Base-by-base conservation (phyloP, 1,284 basidiomycete species). In the Rhodotorula sp. region DNA sequence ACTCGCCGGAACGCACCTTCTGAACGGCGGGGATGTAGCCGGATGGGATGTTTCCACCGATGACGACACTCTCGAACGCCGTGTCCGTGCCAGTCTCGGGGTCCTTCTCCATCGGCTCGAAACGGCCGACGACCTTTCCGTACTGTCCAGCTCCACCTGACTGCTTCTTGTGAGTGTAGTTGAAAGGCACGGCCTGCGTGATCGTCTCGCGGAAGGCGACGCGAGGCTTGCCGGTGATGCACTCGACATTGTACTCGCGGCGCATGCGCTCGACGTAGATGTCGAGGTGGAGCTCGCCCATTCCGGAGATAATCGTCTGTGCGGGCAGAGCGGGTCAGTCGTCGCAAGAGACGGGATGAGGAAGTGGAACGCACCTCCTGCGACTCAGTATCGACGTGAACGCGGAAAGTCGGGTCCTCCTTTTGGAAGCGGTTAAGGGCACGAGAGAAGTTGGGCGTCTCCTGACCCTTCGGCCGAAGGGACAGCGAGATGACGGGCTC, bases 231-330 rank as follows among this genome's bases (percentile, higher is more conserved):
- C 96, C 95, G 3, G 95, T 98, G 17, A 88, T 86, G 79, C 94
- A 97, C 47, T 92, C 88, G 34, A 95, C 92, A 73, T 91, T 92
- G 83, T 99, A 99, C 82, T 99, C 96, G 69, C 96, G 89, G 76
- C 89, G 89, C 94, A 99, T 98, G 55, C 96, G 90, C 81, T 99
- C 96, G 71, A 98, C 95, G 82, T 99, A 99, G 78, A 99, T 97
- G 79, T 99, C 96, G 34, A 99, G 86, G 80, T 99, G 96, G 17
- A 99, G 86, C 82, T 99, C 96, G 39, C 95, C 96, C 96, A 99
- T 99, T 27, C 96, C 96, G 46, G 92, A 95, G 73, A 99, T 98
- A 81, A 99, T 99, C n/a, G 96, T 99, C 90, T 92, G 75, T 34
- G 6, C 48, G 6, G 61, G 11, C 5, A 27, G n/a, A 2, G n/a